Base-by-base conservation (phyloP, 2,329 filamentous ascomycete species). In the Penicillium brevicompactum region DNA sequence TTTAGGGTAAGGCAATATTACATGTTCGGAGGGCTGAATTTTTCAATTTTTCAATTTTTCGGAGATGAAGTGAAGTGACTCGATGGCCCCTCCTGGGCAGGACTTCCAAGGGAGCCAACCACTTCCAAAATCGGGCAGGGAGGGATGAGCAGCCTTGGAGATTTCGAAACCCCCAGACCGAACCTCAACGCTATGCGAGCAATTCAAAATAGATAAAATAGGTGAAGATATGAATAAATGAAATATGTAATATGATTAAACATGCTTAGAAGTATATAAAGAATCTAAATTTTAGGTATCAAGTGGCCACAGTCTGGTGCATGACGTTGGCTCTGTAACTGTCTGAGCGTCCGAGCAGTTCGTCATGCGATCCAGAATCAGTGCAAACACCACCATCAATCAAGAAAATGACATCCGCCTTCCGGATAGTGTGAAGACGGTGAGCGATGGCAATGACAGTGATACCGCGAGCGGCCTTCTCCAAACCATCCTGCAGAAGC, bases 351-450 rank as follows among this genome's bases (percentile, higher is more conserved):
- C 66, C 71, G 32, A 88, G 74, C 61, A 89, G 73, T 65, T 88
- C 84, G 2, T 80, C 77, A 66, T 89, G 85, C 18, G 80, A 80
- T n/a, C 88, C 86, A 52, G 77, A 73, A 67, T 89, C 86, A 3
- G 84, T 77, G 47, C 88, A 81, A 31, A 69, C 82, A 8, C 89
- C 87, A 55, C 84, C 81, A 32, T 89, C 88, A 41, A 94, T 84
- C 7, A 93, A 87, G 65, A 89, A 91, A 46, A 93, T 93, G 14
- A 88, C 78, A 69, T 94, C 87, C 2, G 90, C 89, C 63, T 91
- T 88, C 67, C 89, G 87, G 34, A 77, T 76, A 13, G 75, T 78
- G 49, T 73, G 70, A 47, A 77, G 62, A 30, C 74, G 69, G 61
- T 77, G 75, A 2, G 75, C 72, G 58, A 77, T 76, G 2, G 74